A percentile compares a stretch with the other conserved stretches of the same genome.
Conservation (phyloP, 495 filamentous ascomycete genomes). For the Penicillium coffeae region DNA sequence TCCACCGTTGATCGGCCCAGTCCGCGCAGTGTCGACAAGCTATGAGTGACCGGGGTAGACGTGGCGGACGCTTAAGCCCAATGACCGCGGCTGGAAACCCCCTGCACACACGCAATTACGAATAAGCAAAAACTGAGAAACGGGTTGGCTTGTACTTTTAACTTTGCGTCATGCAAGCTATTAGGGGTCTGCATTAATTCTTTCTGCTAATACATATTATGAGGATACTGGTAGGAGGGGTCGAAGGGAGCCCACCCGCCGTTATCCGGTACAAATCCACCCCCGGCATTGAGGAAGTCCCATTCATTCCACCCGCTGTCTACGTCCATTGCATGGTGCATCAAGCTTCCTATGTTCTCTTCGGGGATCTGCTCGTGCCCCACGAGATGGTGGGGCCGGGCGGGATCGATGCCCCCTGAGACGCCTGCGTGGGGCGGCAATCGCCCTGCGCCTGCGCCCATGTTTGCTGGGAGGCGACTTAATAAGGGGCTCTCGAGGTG, state of each 20-base stretch:
- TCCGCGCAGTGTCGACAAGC: background rate
- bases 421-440: background rate
- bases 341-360: constrained; percentile 16
- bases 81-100: background rate
- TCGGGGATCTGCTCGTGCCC: constrained; percentile 3
- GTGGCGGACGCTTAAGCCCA: background rate
- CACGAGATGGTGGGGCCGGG: background rate
- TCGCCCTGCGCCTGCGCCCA: background rate
- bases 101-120: background rate
- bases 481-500: background rate
- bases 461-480: background rate
- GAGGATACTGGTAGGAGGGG: background rate
- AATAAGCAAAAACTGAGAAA: background rate
- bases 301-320: background rate
- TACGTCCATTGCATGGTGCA: constrained; percentile 4
- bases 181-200: background rate
- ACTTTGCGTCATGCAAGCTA: background rate
- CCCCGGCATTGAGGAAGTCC: background rate
- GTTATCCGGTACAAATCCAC: constrained; percentile 4
- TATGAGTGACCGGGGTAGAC: too few species aligned
- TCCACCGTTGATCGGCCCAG: background rate
- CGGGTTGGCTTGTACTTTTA: background rate
- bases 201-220: background rate
- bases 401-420: background rate
- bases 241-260: constrained; percentile 1